Evolutionary conservation across 176 grass and related monocot species (phyloP), one percentile per base, ranked within the genome.

Genomic region (Bromus sterilis): DNA sequence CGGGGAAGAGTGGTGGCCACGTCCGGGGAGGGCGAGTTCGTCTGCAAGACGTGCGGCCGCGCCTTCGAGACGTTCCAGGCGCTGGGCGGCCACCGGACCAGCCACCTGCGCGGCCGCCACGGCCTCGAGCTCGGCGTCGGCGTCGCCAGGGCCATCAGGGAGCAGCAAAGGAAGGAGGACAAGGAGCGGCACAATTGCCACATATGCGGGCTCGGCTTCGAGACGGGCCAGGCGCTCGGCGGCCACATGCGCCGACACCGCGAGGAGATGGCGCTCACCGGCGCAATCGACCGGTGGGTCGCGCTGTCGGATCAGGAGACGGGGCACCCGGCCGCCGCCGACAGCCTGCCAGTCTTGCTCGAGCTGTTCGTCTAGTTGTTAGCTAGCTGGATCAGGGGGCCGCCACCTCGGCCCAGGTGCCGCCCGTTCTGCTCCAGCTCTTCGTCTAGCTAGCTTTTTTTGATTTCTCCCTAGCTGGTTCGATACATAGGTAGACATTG

Each of bases 241-340:
- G 92, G 92, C 16, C 62, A 94, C 86, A 94, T 94, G 92, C 18
- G 92, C 29, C 43, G 89, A 26, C 92, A 91, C 73, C 77, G 78
- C 57, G 82, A 84, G 57, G 78, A 80, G 73, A 18, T 48, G 65
- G 20, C 4, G 8, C 8, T 67, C n/a, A 3, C 3, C 6, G 31
- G 8, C 16, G 8, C 86, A 13, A 18, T 18, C 44, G 15, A 48
- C 44, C 15, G 44, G 15, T 48, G 44, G 44, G 44, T 48, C 15
- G 44, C 44, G 1, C 44, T 48, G 44, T 48, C 44, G 14, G 44
- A 48, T 16, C 44, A 48, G 15, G 44, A 18, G 15, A 5, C 44
- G 15, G 15, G 5, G 44, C 44, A 18, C 44, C 44, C 15, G 15
- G 15, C 14, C 44, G 14, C 14, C 44, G 15, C 15, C 2, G 20